Conservation (phyloP, 2,329 filamentous ascomycete species). For the Leptographium wingfieldii region DNA sequence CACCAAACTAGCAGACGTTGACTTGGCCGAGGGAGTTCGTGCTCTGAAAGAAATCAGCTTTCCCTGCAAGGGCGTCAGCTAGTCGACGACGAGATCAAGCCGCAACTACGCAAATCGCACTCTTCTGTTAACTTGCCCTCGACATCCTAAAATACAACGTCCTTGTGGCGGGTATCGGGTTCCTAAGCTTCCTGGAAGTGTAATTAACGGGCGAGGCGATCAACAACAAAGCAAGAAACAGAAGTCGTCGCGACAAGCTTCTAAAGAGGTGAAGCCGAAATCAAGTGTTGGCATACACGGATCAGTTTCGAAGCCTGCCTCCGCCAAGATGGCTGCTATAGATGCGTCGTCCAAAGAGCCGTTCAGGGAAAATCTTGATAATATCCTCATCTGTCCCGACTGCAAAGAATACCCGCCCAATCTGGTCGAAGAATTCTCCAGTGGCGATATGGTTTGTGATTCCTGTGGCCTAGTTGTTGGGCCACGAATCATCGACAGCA, state of each 20-base stretch:
- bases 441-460: slow-evolving; percentile 83
- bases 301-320: not conserved
- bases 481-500: slow-evolving; percentile 84
- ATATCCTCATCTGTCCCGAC: slow-evolving; percentile 75
- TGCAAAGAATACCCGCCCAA: slow-evolving; percentile 90
- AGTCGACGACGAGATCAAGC: slow-evolving; percentile 15
- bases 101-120: slow-evolving; percentile 60
- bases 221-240: slow-evolving; percentile 17
- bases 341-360: slow-evolving; percentile 17
- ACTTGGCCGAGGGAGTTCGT: not conserved
- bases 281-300: not conserved
- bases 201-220: slow-evolving; percentile 12
- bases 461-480: slow-evolving; percentile 86
- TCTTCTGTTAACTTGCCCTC: slow-evolving; percentile 48
- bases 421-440: slow-evolving; percentile 82
- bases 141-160: slow-evolving; percentile 26
- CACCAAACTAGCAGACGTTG: not conserved
- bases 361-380: slow-evolving; percentile 73
- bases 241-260: slow-evolving; percentile 8
- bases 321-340: slow-evolving; percentile 1
- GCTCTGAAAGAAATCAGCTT: not conserved
- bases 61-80: slow-evolving; percentile 7
- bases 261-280: slow-evolving; percentile 12
- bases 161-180: slow-evolving; percentile 5
- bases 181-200: slow-evolving; percentile 6